Evolutionary conservation across 768 basidiomycete species (phyloP).

Genomic region (Collybia nuda): DNA sequence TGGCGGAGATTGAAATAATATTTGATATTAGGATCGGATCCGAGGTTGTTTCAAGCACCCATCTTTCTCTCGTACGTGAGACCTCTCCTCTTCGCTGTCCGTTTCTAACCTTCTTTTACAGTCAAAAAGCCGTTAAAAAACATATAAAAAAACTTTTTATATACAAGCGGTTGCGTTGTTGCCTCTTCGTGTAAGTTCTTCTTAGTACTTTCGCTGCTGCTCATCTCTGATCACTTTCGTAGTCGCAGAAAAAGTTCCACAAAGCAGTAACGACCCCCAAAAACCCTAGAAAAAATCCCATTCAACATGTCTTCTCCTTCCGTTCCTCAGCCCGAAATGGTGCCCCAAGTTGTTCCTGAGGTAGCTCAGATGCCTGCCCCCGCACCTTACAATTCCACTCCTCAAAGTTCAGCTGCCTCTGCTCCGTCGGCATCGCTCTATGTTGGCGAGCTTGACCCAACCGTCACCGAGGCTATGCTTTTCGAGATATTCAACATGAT

Average conservation of each 20-base stretch:
- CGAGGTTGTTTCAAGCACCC: conserved; percentile 1
- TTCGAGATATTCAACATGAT: conserved; percentile 99
- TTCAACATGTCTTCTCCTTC: conserved; percentile 57
- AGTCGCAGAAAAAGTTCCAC: conserved; percentile 77
- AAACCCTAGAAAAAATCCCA: conserved; percentile 45
- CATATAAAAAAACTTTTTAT: conserved; percentile 60
- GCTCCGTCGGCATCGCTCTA: conserved; percentile 93
- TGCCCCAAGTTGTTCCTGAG: conserved; percentile 49
- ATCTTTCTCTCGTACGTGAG: conserved; percentile 45
- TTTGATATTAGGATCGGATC: not conserved
- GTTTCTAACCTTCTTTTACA: conserved; percentile 23
- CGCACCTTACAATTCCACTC: conserved; percentile 59
- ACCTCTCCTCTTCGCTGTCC: conserved; percentile 22
- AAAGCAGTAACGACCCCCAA: conserved; percentile 90
- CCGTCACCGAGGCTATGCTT: conserved; percentile 98
- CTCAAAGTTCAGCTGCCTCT: conserved; percentile 54
- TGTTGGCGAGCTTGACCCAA: conserved; percentile 97
- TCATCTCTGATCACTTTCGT: not conserved
- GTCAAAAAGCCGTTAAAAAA: conserved; percentile 72
- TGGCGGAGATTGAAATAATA: conserved; percentile 2
- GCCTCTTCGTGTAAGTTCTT: conserved; percentile 63
- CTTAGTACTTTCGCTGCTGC: not conserved
- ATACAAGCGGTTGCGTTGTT: conserved; percentile 77
- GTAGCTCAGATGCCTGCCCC: conserved; percentile 44
- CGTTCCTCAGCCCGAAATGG: conserved; percentile 52